Evolutionary conservation across 2,329 filamentous ascomycete species (phyloP), one percentile per base, ranked within the genome.

Genomic region (Penicillium aurantiogriseum): DNA sequence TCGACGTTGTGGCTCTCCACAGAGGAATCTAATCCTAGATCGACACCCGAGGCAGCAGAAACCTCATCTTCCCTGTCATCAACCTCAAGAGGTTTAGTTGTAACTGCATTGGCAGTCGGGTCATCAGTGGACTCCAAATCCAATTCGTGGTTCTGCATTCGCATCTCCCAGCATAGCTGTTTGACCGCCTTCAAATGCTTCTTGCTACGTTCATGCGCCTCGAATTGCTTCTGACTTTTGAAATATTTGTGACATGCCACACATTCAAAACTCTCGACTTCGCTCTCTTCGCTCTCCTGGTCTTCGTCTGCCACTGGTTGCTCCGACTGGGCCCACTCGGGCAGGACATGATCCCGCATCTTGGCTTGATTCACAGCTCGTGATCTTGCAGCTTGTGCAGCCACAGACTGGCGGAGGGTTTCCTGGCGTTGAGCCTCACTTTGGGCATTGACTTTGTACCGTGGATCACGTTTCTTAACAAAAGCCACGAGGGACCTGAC

Each of bases 181-280:
- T 92, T 88, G 7, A 97, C 83, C 2, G 91, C 88, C 71, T 96
- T 97, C 60, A 88, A 76, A 69, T 99, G 94, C 76, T 97, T 99
- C 74, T 96, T 99, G 80, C 93, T 97, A 77, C 89, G 91, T 77
- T 97, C 92, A 68, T 99, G 94, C 3, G 89, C 88, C 68, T 95
- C 87, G 59, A 89, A 92, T 70, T 97, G 93, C 63, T 91, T 92
- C 71, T 96, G 90, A 68, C 92, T 97, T 76, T 97, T 90, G 74
- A 93, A 94, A 1, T 70, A 81, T 72, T 88, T 88, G 59, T 81
- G 77, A 67, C 85, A 88, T 7, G 83, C 83, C 35, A 88, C 82
- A 63, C 85, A 88, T 63, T 87, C 85, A 59, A 81, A 85, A 42
- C 82, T 77, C 56, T 86, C 81, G 51, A 83, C 77, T 42, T 82